These are phyloP conservation scores for Plectosphaerella plurivora DNA, from an alignment of 2,329 filamentous ascomycete genomes.

Conservation along the genomic window DNA sequence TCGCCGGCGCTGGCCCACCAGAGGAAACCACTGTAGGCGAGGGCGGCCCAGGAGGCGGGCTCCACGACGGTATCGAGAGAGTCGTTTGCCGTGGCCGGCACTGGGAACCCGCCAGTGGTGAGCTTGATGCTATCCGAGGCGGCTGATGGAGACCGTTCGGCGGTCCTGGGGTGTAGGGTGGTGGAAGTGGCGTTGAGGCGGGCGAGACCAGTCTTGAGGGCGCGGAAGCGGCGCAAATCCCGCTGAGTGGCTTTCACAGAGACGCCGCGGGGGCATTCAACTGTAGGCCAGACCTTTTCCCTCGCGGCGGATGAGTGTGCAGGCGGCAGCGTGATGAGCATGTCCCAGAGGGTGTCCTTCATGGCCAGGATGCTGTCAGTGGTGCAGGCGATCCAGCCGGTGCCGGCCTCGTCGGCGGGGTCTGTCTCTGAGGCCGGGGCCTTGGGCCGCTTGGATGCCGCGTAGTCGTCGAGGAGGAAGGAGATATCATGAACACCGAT, in stretches of 20 bases:
- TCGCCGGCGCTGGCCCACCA: constrained; percentile 88
- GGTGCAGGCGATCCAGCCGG: constrained; percentile 90
- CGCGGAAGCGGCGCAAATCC: constrained; percentile 75
- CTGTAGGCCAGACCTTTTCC: constrained; percentile 68
- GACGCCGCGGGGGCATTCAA: constrained; percentile 61
- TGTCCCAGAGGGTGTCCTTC: constrained; percentile 83
- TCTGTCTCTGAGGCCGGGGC: constrained; percentile 19
- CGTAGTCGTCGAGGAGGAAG: constrained; percentile 62
- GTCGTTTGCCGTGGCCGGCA: constrained; percentile 32
- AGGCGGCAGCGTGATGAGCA: constrained; percentile 78
- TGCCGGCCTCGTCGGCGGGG: constrained; percentile 41
- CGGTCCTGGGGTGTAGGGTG: constrained; percentile 4
- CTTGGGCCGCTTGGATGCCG: constrained; percentile 33
- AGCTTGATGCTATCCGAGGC: constrained; percentile 13
- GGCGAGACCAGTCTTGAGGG: constrained; percentile 60
- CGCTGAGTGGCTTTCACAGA: constrained; percentile 82
- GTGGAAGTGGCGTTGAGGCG: constrained; percentile 29
- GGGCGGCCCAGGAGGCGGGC: constrained; percentile 63
- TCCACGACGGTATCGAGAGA: constrained; percentile 54
- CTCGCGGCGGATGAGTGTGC: constrained; percentile 52
- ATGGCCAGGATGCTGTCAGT: constrained; percentile 89
- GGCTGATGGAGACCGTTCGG: constrained; percentile 20
- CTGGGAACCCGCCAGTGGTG: constrained; percentile 9
- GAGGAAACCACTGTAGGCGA: constrained; percentile 80
- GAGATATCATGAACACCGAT: constrained; percentile 92